These are phyloP conservation scores for Pestalotiopsis fici DNA, from an alignment of 2,329 filamentous ascomycete genomes.

Conservation along the genomic window DNA sequence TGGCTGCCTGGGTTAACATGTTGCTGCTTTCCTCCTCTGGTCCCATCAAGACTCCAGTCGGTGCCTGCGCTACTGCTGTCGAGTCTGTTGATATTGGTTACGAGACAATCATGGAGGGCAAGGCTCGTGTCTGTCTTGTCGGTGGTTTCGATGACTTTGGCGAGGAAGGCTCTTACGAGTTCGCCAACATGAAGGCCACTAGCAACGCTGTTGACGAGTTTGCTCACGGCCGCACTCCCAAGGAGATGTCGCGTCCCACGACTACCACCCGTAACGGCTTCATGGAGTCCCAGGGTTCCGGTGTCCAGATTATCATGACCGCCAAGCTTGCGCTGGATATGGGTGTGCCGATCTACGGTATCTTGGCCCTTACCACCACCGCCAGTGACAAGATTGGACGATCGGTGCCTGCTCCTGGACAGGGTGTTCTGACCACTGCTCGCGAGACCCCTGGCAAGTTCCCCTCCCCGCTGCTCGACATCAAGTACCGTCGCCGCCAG, in stretches of 20 bases:
- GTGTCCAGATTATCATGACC: constrained; percentile 98
- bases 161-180: constrained; percentile 98
- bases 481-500: constrained; percentile 95
- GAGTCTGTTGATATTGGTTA: constrained; percentile 98
- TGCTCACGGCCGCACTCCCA: constrained; percentile 88
- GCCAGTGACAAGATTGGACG: constrained; percentile 99
- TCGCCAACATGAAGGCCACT: constrained; percentile 99
- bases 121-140: constrained; percentile 95
- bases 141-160: constrained; percentile 99
- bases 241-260: constrained; percentile 96
- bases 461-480: constrained; percentile 92
- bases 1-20: constrained; percentile 99
- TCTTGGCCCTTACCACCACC: constrained; percentile 89
- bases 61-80: constrained; percentile 94
- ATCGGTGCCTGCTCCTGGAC: constrained; percentile 92
- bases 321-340: constrained; percentile 94
- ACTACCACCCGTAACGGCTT: constrained; percentile 97
- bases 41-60: constrained; percentile 97
- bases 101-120: constrained; percentile 97
- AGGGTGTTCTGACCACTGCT: constrained; percentile 94
- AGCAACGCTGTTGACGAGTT: constrained; percentile 98
- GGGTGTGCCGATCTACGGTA: constrained; percentile 96
- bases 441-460: constrained; percentile 90
- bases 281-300: constrained; percentile 99
- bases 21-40: constrained; percentile 94